Percentiles rank a stretch among this genome's conserved stretches.
Evolutionary conservation across 176 grass and related monocot genomes (phyloP).

Genomic region (Tillandsia leiboldiana): DNA sequence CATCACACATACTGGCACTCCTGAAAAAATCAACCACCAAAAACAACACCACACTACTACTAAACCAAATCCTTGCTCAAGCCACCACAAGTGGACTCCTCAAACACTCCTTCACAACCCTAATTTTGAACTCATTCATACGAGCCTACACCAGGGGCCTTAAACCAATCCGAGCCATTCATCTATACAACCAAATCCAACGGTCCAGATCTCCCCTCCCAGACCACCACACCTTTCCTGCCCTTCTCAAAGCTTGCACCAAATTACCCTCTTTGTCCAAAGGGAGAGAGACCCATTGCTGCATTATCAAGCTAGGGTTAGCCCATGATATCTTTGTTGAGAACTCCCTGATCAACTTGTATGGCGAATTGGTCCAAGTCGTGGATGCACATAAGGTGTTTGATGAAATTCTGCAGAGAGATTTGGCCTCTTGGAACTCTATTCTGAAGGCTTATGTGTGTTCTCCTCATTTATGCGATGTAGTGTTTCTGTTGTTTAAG

Average conservation of each 20-base stretch:
- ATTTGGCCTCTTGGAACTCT: neutral
- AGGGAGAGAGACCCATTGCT: neutral
- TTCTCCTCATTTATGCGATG: neutral
- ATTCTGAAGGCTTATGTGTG: neutral
- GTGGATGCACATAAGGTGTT: neutral
- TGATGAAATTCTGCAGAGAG: neutral
- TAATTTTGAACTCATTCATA: constrained; percentile 2
- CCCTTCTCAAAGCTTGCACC: constrained; percentile 1
- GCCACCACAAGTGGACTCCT: neutral
- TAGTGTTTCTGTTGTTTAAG: neutral
- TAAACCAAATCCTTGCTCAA: neutral
- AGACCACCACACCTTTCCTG: neutral
- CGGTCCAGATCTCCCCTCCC: neutral
- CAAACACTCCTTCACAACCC: neutral
- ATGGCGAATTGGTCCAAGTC: neutral
- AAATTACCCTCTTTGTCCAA: neutral
- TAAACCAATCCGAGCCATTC: neutral
- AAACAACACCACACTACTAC: neutral
- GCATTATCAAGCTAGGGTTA: neutral
- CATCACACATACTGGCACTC: neutral
- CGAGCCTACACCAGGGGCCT: neutral
- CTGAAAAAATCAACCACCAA: neutral
- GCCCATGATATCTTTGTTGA: neutral
- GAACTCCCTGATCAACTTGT: neutral
- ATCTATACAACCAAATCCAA: neutral